phyloP scores from a whole-genome alignment of 495 filamentous ascomycete species.

The Diplogelasinospora grovesii region DNA sequence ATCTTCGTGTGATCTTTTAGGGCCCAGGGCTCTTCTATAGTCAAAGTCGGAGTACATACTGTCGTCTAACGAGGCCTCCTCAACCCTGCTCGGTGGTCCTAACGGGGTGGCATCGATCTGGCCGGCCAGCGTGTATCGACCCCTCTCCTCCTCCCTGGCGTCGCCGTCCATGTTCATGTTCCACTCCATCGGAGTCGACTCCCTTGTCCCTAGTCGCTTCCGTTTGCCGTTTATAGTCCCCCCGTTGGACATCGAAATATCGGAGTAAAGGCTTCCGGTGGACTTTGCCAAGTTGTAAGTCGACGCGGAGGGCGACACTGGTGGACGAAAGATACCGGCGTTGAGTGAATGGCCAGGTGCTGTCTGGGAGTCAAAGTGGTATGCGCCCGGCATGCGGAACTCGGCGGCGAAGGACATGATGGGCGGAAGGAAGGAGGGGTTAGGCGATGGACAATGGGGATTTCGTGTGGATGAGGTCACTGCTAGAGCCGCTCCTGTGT shows the following conservation, averaged over 20 bases:
- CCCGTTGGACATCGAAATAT: slow-evolving; percentile 27
- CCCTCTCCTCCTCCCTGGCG: slow-evolving; percentile 16
- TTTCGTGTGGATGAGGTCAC: background rate
- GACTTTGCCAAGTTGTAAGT: slow-evolving; percentile 52
- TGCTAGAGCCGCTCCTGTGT: background rate
- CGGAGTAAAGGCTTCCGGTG: slow-evolving; percentile 44
- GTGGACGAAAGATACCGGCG: slow-evolving; percentile 63
- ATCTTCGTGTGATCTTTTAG: slow-evolving; percentile 24
- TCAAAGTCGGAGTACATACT: slow-evolving; percentile 49
- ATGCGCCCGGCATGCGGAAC: slow-evolving; percentile 43
- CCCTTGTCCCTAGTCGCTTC: slow-evolving; percentile 30
- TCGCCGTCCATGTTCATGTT: slow-evolving; percentile 26
- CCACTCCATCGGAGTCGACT: slow-evolving; percentile 28
- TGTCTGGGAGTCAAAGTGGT: slow-evolving; percentile 39
- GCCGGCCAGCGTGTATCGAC: slow-evolving; percentile 48
- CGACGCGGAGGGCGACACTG: slow-evolving; percentile 56
- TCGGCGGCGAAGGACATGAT: slow-evolving; percentile 38
- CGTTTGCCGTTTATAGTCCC: slow-evolving; percentile 34
- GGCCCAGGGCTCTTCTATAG: slow-evolving; percentile 43
- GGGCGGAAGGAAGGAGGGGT: background rate
- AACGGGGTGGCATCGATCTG: slow-evolving; percentile 54
- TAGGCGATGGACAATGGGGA: background rate
- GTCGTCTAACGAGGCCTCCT: slow-evolving; percentile 41
- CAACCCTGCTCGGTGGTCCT: slow-evolving; percentile 39
- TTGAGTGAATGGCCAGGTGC: slow-evolving; percentile 33